phyloP scores from a whole-genome alignment of 1,284 basidiomycete species.

The Sparassis latifolia region DNA sequence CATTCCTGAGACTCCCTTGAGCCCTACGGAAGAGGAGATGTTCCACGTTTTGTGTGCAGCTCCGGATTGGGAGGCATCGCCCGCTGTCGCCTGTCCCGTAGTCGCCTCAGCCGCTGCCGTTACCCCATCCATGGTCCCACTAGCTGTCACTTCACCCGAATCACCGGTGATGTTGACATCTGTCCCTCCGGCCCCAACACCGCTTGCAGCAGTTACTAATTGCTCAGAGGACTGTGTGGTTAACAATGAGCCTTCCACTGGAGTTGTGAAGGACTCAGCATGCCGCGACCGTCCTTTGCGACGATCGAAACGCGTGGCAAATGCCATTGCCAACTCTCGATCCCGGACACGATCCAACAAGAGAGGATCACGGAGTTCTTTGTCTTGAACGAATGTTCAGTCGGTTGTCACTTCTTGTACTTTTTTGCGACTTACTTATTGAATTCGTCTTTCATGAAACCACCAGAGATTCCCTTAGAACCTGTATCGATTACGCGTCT shows the following conservation, averaged over 20 bases:
- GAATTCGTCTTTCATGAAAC: constrained; percentile 16
- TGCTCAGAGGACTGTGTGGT: neutral
- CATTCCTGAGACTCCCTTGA: constrained; percentile 43
- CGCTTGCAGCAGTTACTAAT: neutral
- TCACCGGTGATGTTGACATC: too few relatives aligned
- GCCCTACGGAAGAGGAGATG: constrained; percentile 63
- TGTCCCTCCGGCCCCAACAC: too few relatives aligned
- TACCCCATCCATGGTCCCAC: too few relatives aligned
- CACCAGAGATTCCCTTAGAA: constrained; percentile 14
- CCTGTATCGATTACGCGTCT: constrained; percentile 16
- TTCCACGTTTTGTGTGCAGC: constrained; percentile 55
- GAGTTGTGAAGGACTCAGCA: constrained; percentile 6
- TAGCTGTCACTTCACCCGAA: too few relatives aligned
- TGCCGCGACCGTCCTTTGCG: constrained; percentile 34
- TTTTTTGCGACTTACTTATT: constrained; percentile 21
- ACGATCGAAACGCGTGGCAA: constrained; percentile 62
- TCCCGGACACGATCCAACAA: constrained; percentile 32
- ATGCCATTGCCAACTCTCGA: constrained; percentile 39
- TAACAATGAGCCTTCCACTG: constrained; percentile 4
- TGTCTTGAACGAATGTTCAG: constrained; percentile 22
- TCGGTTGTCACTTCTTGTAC: constrained; percentile 5
- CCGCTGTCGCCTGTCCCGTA: constrained; percentile 6
- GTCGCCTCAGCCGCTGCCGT: neutral
- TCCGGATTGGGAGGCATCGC: constrained; percentile 44
- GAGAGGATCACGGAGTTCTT: constrained; percentile 26